Evolutionary conservation across 495 filamentous ascomycete genomes (phyloP), one percentile per base, ranked within the genome.

Genomic region (Xylaria curta): DNA sequence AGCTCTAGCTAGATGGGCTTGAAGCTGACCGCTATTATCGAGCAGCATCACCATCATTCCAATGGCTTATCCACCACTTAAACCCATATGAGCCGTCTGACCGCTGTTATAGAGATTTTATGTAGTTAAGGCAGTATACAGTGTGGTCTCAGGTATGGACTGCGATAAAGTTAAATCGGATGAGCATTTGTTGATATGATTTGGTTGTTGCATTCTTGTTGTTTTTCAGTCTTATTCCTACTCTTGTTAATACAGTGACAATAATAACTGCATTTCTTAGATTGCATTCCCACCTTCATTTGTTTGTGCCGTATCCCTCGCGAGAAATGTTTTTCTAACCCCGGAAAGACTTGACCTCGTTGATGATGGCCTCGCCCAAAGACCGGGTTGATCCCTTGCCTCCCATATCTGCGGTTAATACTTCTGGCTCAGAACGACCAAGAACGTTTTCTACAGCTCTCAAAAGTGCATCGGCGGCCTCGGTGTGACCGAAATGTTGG

Each of bases 351-450:
- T 59, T 59, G 28, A 81, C 75, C 68, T 79, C 79, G n/a, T 47
- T 62, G 62, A 77, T 73, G 42, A 79, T 76, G 6, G 76, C 79
- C 36, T 94, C 89, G 17, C 92, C 92, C 26, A 94, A 86, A 64
- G 90, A 88, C 19, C 81, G 82, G 1, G 92, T 94, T 7, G 82
- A 87, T 7, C 89, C 82, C 21, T 82, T 87, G 2, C 92, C 92
- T 68, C 91, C 89, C 72, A 94, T 86, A 81, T 94, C 92, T 8
- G 83, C 80, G 4, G 92, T 94, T 21, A 87, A 80, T 15, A 93
- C 77, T 0, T 85, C 87, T 17, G 82, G 81, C 59, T 93, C 68
- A 12, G 75, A 70, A 13, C 70, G 42, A 4, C 24, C 91, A 63
- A 94, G 82, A 4, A 91, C 90, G 26, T 76, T 87, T 70, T 89